phyloP scores from a whole-genome alignment of 176 grass and related monocot genomes.

The Carex pumila region DNA sequence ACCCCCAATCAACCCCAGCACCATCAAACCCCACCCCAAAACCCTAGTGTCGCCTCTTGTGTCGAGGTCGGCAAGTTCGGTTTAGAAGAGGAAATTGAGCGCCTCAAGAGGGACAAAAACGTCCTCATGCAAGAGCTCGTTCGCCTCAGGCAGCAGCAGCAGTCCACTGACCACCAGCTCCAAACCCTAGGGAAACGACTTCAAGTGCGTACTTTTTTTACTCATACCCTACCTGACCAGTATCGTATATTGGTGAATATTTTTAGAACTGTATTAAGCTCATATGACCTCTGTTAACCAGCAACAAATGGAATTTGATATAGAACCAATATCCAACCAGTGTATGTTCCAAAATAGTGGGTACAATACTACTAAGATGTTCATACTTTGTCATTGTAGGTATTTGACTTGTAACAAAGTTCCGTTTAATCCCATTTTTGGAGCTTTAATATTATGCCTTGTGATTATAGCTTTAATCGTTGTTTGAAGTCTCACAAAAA shows the following conservation, averaged over 20 bases:
- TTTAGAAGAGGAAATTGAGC: conserved; percentile 87
- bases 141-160: conserved; percentile 78
- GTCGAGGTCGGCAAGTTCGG: conserved; percentile 95
- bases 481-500: not conserved
- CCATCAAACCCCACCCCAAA: conserved; percentile 56
- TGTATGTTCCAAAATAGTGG: not conserved
- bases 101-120: conserved; percentile 92
- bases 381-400: not conserved
- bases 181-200: conserved; percentile 71
- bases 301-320: not conserved
- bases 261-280: not conserved
- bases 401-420: not conserved
- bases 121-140: conserved; percentile 96
- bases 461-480: not conserved
- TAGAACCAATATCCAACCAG: not conserved
- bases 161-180: conserved; percentile 77
- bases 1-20: conserved; percentile 25
- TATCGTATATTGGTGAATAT: not conserved
- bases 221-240: not conserved
- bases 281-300: not conserved
- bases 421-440: not conserved
- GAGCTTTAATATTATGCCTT: not conserved
- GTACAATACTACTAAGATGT: not conserved
- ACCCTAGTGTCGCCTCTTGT: conserved; percentile 56
- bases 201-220: conserved; percentile 22